Evolutionary conservation across 306 rosid species (phyloP), one percentile per base, ranked within the genome.

Genomic region (Cucumis melo): DNA sequence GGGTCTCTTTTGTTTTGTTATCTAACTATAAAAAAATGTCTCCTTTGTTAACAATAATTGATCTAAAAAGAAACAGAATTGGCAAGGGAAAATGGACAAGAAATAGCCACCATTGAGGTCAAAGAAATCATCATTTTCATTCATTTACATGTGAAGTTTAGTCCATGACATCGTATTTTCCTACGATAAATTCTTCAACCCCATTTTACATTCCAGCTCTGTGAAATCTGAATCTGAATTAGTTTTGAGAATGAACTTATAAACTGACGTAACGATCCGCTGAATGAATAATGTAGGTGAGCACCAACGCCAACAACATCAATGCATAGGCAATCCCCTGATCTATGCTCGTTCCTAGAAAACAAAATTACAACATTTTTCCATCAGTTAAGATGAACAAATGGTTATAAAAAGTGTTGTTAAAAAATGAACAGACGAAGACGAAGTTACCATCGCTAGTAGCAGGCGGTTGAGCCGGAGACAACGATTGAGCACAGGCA

Each of bases 251-350:
- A 44, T 5, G 5, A 46, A 14, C 46, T 71, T 15, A 71, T 0
- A 71, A 46, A 68, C 38, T 44, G 67, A 90, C 78, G 38, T 85
- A 80, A 6, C 87, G 87, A 38, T 87, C 87, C 27, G 87, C 80
- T 23, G 88, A 91, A 84, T 90, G 97, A 60, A 92, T 87, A 84
- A 92, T 88, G 84, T 92, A 90, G 0, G 97, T 90, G 58, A 92
- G 89, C 68, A 86, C 89, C 82, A 92, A 55, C 10, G 97, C 97
- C 83, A 83, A 86, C 24, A 92, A 73, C 97, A 92, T 92, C 72
- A 92, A 78, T 81, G 80, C 82, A 64, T 87, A 92, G 36, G 96
- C 97, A 80, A 92, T 83, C 39, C 93, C 96, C 79, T 90, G 97
- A 84, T 92, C 97, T 63, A 90, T 85, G 10, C 88, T 79, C 42